These are phyloP conservation scores for Zea mays DNA, from an alignment of 176 grass and related monocot genomes.

Conservation along the genomic window Zm-B73-REFERENCE-NAM-5.0 NC_050105.1:149196501-149197000, in stretches of 20 bases:
- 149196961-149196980: too few species aligned
- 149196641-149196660: neutral
- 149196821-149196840: neutral
- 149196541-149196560: too few species aligned
- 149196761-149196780: too few species aligned
- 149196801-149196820: neutral
- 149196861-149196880: slow-evolving; percentile 12
- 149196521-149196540: too few species aligned
- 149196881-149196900: slow-evolving; percentile 34
- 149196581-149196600: neutral
- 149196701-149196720: too few species aligned
- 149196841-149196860: neutral
- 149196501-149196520: too few species aligned
- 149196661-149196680: neutral
- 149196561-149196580: too few species aligned
- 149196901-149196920: slow-evolving; percentile 32
- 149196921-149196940: slow-evolving; percentile 50
- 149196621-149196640: neutral
- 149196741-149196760: too few species aligned
- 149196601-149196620: neutral
- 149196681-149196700: too few species aligned
- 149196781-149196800: too few species aligned
- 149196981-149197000: neutral
- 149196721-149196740: too few species aligned
- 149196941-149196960: neutral